Evolutionary conservation across 345 rosid species (phyloP), one percentile per base, ranked within the genome.

Genomic region (Hevea brasiliensis): DNA sequence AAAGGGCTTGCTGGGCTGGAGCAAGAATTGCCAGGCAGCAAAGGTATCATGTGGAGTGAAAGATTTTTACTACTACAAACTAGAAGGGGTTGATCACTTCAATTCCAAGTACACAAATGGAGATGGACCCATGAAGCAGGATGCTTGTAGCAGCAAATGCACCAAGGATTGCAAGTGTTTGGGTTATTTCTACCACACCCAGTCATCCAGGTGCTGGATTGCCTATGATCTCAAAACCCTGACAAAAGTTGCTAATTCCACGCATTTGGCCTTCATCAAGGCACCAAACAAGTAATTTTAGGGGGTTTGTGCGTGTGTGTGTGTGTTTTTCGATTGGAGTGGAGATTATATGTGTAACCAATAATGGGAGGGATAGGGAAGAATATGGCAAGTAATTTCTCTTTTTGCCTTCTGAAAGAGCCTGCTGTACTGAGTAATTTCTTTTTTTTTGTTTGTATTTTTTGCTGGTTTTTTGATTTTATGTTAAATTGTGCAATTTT

Each of bases 51-150:
- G 92, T 53, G 70, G 60, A n/a, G 50, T 80, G 0, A 77, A 72
- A 12, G 67, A 73, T 73, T 73, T 78, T 35, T 35, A 69, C 17
- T 87, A 86, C 50, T 81, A 78, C 60, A 81, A 86, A 51, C 24
- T 91, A 20, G 81, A 82, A 70, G 88, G 89, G 3, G 88, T 85
- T 58, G 88, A 85, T 61, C 87, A 87, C 74, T 89, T 81, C 27
- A 65, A 80, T 81, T 65, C 77, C 14, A 85, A 79, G 71, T 85
- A 81, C 37, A 83, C 73, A 6, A 71, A 71, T 1, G 97, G 97
- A 3, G 77, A 74, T 9, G 80, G 83, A 9, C 67, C 80, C 1
- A 61, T 60, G 41, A 74, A 66, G 47, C 65, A 65, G 37, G 70
- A 26, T 13, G 72, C 74, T 8, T 83, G 88, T 74, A 74, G 73